Base-by-base conservation (phyloP, 768 basidiomycete species). In the Auricularia cornea region DNA sequence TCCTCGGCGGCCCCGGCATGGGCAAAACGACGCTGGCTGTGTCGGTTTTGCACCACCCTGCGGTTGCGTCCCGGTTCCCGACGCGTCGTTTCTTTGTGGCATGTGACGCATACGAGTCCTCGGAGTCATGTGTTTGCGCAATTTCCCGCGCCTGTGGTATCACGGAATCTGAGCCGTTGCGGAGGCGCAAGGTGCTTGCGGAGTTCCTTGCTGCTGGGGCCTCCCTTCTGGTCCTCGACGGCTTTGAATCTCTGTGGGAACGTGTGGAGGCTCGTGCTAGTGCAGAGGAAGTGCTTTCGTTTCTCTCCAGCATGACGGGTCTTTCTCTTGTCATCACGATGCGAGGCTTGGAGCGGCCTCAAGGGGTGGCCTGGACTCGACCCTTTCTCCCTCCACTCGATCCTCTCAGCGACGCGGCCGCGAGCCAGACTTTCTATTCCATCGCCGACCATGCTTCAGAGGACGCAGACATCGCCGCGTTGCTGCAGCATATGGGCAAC, bases 21-120 rank as follows among this genome's bases (percentile, higher is more conserved):
- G 77, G 78, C 16, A 79, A 79, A 66, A 77, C 78, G 3, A 68
- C 75, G 3, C 63, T 73, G 32, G 76, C 78, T 1, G 70, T 76
- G 6, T 72, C 73, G 2, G 70, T 77, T 26, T 68, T 73, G 35
- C 67, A 74, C 32, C 65, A 71, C 31, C 28, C 64, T 16, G 56
- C 60, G 14, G 63, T 76, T 5, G 62, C 66, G 26, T 41, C 66
- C 3, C 66, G 57, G 3, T 77, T 75, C 65, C 63, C 64, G 2
- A 65, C 65, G 14, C 61, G 66, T 29, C 68, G 66, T 20, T 71
- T 75, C 63, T 75, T 75, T 70, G 71, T 78, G 4, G 72, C 73
- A 8, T 79, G 78, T 54, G 68, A 73, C 59, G 20, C 51, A n/a
- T n/a, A 10, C 51, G 12, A 52, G 51, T n/a, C n/a, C 8, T 52